phyloP scores from a whole-genome alignment of 2,329 filamentous ascomycete species.

The Rugonectria rugulosa region DNA sequence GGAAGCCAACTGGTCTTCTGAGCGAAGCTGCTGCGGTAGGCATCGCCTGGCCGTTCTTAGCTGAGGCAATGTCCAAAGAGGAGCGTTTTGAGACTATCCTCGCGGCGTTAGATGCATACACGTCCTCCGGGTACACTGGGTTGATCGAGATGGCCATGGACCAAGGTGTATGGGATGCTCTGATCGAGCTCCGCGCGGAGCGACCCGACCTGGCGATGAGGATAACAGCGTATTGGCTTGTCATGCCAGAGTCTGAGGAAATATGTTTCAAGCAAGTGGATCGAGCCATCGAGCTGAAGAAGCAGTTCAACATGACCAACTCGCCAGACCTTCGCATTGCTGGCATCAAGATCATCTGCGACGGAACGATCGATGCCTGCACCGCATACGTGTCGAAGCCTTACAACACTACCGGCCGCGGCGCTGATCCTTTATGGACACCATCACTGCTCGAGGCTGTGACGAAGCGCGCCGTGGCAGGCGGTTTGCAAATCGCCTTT shows the following conservation, averaged over 20 bases:
- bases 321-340: conserved; percentile 55
- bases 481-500: conserved; percentile 12
- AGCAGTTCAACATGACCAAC: conserved; percentile 41
- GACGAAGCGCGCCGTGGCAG: conserved; percentile 6
- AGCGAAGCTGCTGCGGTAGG: conserved; percentile 50
- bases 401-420: conserved; percentile 49
- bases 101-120: conserved; percentile 49
- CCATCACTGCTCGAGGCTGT: conserved; percentile 4
- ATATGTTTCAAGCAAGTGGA: conserved; percentile 48
- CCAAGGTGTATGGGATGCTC: conserved; percentile 51
- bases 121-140: conserved; percentile 51
- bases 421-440: conserved; percentile 6
- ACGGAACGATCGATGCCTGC: conserved; percentile 69
- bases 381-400: conserved; percentile 64
- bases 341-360: conserved; percentile 68
- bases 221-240: conserved; percentile 55
- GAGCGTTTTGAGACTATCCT: conserved; percentile 48
- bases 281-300: conserved; percentile 47
- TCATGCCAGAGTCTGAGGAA: conserved; percentile 45
- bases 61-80: conserved; percentile 44
- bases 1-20: conserved; percentile 50
- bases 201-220: conserved; percentile 42
- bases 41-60: conserved; percentile 53
- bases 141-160: conserved; percentile 59
- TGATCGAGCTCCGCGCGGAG: conserved; percentile 43